A percentile compares a stretch with the other conserved stretches of the same genome.
These are phyloP conservation scores for Lachnellula cervina DNA, from an alignment of 2,329 filamentous ascomycete genomes.

Conservation along the genomic window DNA sequence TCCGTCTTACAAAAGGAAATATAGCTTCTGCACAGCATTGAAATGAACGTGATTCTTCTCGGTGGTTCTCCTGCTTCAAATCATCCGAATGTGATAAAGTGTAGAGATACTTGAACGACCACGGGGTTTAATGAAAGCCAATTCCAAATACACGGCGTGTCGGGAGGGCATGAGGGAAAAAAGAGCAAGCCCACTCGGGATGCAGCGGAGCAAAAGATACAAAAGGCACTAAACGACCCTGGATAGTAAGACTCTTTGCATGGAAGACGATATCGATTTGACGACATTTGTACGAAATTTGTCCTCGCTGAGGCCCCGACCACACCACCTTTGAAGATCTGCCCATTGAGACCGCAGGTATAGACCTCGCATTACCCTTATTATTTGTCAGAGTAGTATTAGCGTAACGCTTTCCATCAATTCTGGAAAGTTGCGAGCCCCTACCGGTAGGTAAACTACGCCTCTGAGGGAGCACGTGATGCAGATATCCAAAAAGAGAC, in stretches of 20 bases:
- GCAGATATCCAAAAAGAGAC: neutral
- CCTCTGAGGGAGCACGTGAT: neutral
- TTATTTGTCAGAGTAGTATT: neutral
- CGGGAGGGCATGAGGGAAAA: neutral
- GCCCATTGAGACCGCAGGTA: neutral
- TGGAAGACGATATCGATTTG: neutral
- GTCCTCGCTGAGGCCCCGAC: neutral
- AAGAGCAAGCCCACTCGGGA: slow-evolving; percentile 1
- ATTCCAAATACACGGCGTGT: neutral
- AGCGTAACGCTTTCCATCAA: neutral
- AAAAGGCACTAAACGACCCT: neutral
- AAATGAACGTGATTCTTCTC: neutral
- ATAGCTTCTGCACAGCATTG: neutral
- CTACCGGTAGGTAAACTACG: neutral
- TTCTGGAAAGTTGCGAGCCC: neutral
- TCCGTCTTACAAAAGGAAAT: neutral
- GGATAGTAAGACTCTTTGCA: neutral
- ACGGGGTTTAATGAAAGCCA: neutral
- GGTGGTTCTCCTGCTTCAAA: neutral
- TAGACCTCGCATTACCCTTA: neutral
- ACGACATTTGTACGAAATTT: neutral
- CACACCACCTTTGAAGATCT: neutral
- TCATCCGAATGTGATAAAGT: neutral
- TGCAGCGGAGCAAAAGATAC: neutral
- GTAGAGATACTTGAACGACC: neutral